Conservation (phyloP, 139 green algal species). For the Zygnema cylindricum region DNA sequence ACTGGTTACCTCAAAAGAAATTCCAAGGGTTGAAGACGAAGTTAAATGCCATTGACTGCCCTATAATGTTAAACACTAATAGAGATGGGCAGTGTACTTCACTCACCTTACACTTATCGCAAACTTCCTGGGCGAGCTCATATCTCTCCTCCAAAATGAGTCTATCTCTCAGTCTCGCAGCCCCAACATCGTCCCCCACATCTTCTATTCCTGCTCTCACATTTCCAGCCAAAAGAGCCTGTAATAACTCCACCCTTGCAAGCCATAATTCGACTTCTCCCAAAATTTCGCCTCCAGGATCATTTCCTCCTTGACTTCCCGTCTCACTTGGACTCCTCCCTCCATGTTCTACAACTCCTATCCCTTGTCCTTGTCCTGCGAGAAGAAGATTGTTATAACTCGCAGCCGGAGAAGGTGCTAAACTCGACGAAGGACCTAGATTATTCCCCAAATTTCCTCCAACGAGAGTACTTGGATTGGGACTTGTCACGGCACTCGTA, state of each 20-base stretch:
- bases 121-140: conserved; percentile 37
- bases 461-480: neutral
- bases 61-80: too few relatives aligned
- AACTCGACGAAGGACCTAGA: neutral
- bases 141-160: conserved; percentile 50
- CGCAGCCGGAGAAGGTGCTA: neutral
- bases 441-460: neutral
- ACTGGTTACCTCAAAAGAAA: too few relatives aligned
- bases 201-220: conserved; percentile 39
- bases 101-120: conserved; percentile 51
- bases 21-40: too few relatives aligned
- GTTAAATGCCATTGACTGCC: too few relatives aligned
- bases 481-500: neutral
- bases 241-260: conserved; percentile 46
- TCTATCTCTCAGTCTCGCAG: conserved; percentile 30
- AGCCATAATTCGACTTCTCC: conserved; percentile 27
- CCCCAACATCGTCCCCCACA: conserved; percentile 24
- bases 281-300: conserved; percentile 11
- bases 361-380: neutral
- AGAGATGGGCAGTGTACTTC: too few relatives aligned
- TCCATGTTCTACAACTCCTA: neutral
- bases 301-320: conserved; percentile 31
- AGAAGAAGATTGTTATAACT: neutral
- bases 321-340: neutral
- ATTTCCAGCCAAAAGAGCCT: conserved; percentile 8